Conservation (phyloP, 331 rosid species). For the Cydonia oblonga region DNA sequence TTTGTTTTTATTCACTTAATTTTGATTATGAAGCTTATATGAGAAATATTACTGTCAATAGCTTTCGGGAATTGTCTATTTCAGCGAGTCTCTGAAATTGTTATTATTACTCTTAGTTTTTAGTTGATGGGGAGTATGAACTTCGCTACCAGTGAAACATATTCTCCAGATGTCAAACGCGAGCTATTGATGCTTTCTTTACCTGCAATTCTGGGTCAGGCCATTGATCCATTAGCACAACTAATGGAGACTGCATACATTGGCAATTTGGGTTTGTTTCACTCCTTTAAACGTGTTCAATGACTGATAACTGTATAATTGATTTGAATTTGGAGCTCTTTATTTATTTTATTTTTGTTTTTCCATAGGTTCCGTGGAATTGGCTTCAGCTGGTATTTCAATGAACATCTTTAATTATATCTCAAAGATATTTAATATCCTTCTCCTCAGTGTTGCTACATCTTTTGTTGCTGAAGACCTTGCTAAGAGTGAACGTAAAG, state of each 20-base stretch:
- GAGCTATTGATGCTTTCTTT: constrained; percentile 34
- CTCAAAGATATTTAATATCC: constrained; percentile 87
- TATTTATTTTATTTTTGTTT: neutral
- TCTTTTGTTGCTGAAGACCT: constrained; percentile 96
- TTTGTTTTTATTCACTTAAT: neutral
- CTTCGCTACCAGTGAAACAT: constrained; percentile 4
- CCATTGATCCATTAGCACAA: constrained; percentile 44
- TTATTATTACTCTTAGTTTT: neutral
- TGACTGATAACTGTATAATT: neutral
- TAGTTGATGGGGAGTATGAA: neutral
- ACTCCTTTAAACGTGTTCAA: neutral
- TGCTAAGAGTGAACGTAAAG: constrained; percentile 34
- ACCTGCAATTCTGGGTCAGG: constrained; percentile 51
- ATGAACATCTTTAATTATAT: constrained; percentile 71
- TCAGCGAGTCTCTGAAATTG: neutral
- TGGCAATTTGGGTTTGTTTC: constrained; percentile 39
- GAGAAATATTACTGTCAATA: neutral
- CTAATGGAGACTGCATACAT: constrained; percentile 55
- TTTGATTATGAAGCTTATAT: neutral
- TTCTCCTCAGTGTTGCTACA: constrained; percentile 85
- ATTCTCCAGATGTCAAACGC: constrained; percentile 22
- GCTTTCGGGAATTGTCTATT: neutral
- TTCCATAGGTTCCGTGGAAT: constrained; percentile 54
- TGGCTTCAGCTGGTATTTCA: constrained; percentile 95
- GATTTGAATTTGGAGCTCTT: neutral